phyloP scores from a whole-genome alignment of 495 filamentous ascomycete genomes.

The Elaphomyces granulatus region DNA sequence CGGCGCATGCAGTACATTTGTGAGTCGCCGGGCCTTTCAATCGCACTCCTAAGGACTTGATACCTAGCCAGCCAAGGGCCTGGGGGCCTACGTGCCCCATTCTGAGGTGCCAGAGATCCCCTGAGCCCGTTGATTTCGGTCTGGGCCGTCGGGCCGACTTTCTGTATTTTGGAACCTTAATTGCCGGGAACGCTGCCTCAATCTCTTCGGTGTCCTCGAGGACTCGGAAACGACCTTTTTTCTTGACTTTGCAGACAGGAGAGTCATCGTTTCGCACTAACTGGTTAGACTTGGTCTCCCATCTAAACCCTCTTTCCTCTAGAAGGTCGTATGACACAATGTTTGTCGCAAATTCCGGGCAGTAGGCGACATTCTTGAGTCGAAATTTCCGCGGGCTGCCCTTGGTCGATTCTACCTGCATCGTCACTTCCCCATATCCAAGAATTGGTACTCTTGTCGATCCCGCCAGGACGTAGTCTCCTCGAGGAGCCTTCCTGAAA shows the following conservation, averaged over 20 bases:
- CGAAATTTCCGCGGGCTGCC: not conserved
- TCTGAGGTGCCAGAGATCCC: not conserved
- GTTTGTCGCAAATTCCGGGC: not conserved
- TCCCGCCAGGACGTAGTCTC: not conserved
- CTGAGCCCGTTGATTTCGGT: not conserved
- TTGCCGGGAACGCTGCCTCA: not conserved
- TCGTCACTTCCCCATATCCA: not conserved
- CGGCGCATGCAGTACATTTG: conserved; percentile 1
- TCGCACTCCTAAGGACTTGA: not conserved
- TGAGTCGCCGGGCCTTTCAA: conserved; percentile 1
- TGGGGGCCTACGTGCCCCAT: not conserved
- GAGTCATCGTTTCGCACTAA: not conserved
- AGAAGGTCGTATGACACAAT: not conserved
- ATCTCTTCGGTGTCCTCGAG: not conserved
- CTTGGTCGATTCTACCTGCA: not conserved
- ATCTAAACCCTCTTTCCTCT: not conserved
- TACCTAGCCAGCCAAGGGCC: not conserved
- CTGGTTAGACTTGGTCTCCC: not conserved
- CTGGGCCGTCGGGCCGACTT: not conserved
- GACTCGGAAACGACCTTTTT: not conserved
- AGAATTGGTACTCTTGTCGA: not conserved
- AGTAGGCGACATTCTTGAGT: not conserved
- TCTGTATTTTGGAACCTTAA: not conserved
- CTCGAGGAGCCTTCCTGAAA: not conserved
- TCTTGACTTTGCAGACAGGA: not conserved